Base-by-base conservation (phyloP, 2,329 filamentous ascomycete genomes). In the Juglanconis juglandina region DNA sequence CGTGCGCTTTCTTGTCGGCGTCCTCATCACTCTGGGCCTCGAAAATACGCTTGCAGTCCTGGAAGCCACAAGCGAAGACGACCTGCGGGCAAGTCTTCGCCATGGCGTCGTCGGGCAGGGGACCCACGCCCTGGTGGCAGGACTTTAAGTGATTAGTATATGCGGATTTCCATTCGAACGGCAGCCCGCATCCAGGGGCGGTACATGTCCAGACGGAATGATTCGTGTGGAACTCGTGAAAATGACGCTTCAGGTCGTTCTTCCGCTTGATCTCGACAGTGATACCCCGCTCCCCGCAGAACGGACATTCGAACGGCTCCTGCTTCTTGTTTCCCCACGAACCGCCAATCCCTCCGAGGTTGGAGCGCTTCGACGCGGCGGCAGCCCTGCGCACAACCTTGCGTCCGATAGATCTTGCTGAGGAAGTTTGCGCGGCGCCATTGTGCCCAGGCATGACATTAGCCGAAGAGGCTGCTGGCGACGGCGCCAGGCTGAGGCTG, bases 31-130 rank as follows among this genome's bases (percentile, higher is more conserved):
- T 70, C 8, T 71, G 64, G 0, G 78, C 73, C 64, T 80, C 79
- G 44, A 79, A 77, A 2, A 81, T 72, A n/a, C 75, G 69, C 10
- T 69, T 63, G 63, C 79, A 81, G 53, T 73, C 73, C 58, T 75
- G 73, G 59, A 80, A 81, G 10, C 79, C 79, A 63, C 79, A 81
- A 17, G 77, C 79, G 62, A 80, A 81, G 30, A 81, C 74, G 3
- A 77, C 75, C 64, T 80, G 79, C 1, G 75, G 75, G 60, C 78
- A 80, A 5, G 80, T 68, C 33, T 72, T 73, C 44, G 78, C 72
- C 65, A 74, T 77, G 65, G 74, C 75, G 41, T 78, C 74, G 58
- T 76, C 61, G n/a, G 61, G 61, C 39, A 63, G 34, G n/a, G 61
- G 61, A n/a, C 62, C 59, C 33, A 74, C 75, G 32, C 76, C 76